Evolutionary conservation across 2,329 filamentous ascomycete species (phyloP).

Genomic region (Nothophoma quercina): DNA sequence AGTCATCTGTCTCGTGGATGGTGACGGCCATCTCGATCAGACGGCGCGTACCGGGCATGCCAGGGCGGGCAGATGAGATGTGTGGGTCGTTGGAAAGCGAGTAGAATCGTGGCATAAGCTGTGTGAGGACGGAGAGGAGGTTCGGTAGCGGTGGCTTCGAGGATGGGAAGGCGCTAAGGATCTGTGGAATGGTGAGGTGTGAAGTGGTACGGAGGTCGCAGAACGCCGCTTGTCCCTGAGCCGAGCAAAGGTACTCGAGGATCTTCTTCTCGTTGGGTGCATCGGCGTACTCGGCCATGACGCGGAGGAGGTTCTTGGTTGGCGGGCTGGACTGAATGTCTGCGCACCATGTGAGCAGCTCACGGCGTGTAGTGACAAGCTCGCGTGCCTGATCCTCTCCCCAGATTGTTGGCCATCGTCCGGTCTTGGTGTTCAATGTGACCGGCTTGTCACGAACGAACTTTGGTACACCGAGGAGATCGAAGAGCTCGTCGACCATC

Average conservation of each 20-base stretch:
- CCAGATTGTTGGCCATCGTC: constrained; percentile 98
- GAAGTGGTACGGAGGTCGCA: constrained; percentile 91
- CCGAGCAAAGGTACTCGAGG: constrained; percentile 82
- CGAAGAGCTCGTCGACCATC: constrained; percentile 83
- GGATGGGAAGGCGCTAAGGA: constrained; percentile 91
- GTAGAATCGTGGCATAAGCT: constrained; percentile 97
- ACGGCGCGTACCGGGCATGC: constrained; percentile 72
- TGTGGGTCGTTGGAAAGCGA: constrained; percentile 96
- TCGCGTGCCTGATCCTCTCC: constrained; percentile 86
- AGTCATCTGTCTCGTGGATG: constrained; percentile 85
- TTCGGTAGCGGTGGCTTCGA: constrained; percentile 85
- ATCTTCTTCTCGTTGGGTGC: constrained; percentile 88
- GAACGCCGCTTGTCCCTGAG: constrained; percentile 89
- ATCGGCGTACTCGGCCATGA: constrained; percentile 84
- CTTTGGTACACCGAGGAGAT: constrained; percentile 80
- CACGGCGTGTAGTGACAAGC: constrained; percentile 86
- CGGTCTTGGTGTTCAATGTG: constrained; percentile 76
- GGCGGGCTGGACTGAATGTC: constrained; percentile 94
- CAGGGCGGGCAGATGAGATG: constrained; percentile 73
- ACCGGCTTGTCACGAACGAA: constrained; percentile 86
- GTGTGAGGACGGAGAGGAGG: constrained; percentile 80
- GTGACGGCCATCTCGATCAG: constrained; percentile 97
- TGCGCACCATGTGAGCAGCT: constrained; percentile 93
- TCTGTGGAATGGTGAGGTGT: constrained; percentile 81
- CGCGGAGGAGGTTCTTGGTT: constrained; percentile 82